Conservation (phyloP, 2,329 filamentous ascomycete genomes). For the Arthroderma uncinatum region DNA sequence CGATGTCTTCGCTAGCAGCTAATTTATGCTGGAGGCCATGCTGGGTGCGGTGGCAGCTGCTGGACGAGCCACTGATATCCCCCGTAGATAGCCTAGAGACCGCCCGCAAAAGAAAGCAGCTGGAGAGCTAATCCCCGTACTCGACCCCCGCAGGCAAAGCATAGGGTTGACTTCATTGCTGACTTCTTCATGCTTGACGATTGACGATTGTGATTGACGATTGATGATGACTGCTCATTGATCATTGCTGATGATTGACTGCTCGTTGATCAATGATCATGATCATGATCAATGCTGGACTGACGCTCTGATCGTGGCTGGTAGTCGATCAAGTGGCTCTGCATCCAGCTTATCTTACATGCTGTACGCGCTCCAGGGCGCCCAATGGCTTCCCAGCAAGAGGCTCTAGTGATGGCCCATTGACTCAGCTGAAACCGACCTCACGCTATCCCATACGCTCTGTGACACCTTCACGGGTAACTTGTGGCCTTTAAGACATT, state of each 20-base stretch:
- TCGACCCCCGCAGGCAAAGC: neutral
- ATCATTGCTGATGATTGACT: no score
- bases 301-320: no score
- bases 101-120: no score
- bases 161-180: neutral
- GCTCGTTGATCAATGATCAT: no score
- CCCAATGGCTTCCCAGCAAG: neutral
- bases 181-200: neutral
- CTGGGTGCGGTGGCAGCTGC: neutral
- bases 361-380: neutral
- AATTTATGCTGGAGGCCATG: neutral
- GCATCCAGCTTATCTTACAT: neutral
- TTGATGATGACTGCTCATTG: no score
- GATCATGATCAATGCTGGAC: no score
- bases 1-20: neutral
- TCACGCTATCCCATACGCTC: constrained; percentile 39
- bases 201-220: no score
- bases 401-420: neutral
- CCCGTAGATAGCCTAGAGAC: neutral
- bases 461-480: constrained; percentile 35
- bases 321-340: neutral
- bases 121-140: neutral
- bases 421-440: neutral
- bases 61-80: neutral
- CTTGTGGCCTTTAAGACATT: constrained; percentile 38